Conservation (phyloP, 2,329 filamentous ascomycete species). For the Pseudomassariella vexata region DNA sequence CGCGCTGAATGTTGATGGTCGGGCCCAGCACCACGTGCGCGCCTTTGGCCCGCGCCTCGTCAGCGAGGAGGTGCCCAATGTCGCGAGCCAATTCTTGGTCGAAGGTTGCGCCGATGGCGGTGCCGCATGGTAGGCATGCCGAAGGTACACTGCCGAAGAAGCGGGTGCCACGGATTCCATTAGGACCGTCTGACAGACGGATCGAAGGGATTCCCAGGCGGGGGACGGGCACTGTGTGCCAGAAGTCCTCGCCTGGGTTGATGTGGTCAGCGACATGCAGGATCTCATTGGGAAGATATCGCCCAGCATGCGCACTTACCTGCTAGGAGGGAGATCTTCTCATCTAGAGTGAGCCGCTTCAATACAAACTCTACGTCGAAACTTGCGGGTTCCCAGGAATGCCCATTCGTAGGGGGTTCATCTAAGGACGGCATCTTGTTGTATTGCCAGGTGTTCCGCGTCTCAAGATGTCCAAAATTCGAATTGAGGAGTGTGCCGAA, state of each 20-base stretch:
- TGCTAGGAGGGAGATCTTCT: conserved; percentile 30
- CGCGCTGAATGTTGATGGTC: conserved; percentile 59
- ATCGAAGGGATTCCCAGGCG: conserved; percentile 57
- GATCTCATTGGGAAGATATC: too few relatives aligned
- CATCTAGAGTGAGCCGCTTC: not conserved
- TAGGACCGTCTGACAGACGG: conserved; percentile 63
- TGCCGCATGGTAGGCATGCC: conserved; percentile 55
- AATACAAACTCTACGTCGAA: not conserved
- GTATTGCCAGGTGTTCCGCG: too few relatives aligned
- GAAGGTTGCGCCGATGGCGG: conserved; percentile 51
- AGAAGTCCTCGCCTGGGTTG: conserved; percentile 1
- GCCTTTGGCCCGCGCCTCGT: conserved; percentile 49
- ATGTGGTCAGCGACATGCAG: too few relatives aligned
- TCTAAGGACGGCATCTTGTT: too few relatives aligned
- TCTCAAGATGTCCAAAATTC: too few relatives aligned
- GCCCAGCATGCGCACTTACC: too few relatives aligned
- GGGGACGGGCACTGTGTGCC: conserved; percentile 48
- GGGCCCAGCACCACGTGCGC: conserved; percentile 55
- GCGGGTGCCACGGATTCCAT: conserved; percentile 60
- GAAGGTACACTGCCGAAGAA: conserved; percentile 59
- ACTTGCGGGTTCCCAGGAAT: too few relatives aligned
- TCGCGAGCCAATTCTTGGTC: conserved; percentile 45
- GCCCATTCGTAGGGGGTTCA: too few relatives aligned
- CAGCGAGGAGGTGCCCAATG: conserved; percentile 43
- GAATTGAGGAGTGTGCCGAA: too few relatives aligned